Evolutionary conservation across 768 basidiomycete species (phyloP), one percentile per base, ranked within the genome.

Genomic region (Hypholoma fasciculare): DNA sequence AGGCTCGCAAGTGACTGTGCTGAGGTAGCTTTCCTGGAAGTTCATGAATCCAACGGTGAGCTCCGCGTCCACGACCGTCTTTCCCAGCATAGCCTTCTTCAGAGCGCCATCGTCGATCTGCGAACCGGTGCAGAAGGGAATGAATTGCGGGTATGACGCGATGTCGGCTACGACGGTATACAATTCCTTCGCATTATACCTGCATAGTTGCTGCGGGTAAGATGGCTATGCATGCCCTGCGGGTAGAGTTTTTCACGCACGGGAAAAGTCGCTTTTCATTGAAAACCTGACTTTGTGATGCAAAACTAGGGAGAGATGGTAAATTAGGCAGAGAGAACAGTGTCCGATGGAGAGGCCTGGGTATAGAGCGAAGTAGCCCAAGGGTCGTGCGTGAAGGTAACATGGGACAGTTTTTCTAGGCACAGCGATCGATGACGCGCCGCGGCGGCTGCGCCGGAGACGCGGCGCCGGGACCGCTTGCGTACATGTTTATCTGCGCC

Each of bases 141-240:
- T 77, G 70, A 98, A 99, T 58, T 75, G 77, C 9, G 86, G 82
- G 71, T 98, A 99, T 2, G 91, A 90, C 14, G 79, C 84, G 26
- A 98, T 89, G 72, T 98, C 88, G 13, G 94, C 83, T 54, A 99
- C 93, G 59, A 98, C 73, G 7, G 84, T 75, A 74, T 96, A 98
- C 3, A 98, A 79, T 71, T 97, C 85, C 51, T 78, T 78, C 60
- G 82, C 87, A 16, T 78, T 81, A 68, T 96, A 98, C 42, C 96
- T 97, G 49, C 20, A 16, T 55, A 50, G 4, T 38, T 37, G 48
- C 47, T 38, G 11, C 48, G 14, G 5, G 26, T 59, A 51, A 54
- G 50, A 46, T 60, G 55, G 42, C n/a, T 23, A 12, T 59, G 5
- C 23, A 49, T 46, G 23, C 50, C 59, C 60, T 13, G 12, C 37